Base-by-base conservation (phyloP, 1,284 basidiomycete species). In the Ganoderma sinense region DNA sequence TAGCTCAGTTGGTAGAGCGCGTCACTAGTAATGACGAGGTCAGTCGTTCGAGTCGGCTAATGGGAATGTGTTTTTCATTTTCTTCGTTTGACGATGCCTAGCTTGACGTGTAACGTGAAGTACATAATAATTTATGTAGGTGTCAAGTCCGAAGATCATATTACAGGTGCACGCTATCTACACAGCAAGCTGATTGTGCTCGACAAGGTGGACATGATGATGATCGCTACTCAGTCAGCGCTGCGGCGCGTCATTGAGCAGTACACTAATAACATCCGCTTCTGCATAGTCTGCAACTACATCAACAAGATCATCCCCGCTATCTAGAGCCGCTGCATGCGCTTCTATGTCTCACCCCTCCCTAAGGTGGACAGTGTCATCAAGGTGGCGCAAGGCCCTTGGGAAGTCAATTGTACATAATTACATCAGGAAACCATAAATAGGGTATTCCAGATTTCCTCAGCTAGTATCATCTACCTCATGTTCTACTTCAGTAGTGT, bases 201-300 rank as follows among this genome's bases (percentile, higher is more conserved):
- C 33, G 98, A 99, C 76, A 98, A 99, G 82, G 98, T 98, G 26
- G 98, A 99, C 85, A 98, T 98, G 92, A 99, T 99, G 98, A 99
- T 98, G 0, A 94, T 97, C 73, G 94, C 95, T 55, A 98, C 98
- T 0, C 98, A 99, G 80, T 95, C 96, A 4, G 98, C 98, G 23
- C 88, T 99, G 40, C 92, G 97, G 39, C 93, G 97, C 78, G 94
- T 99, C 53, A 99, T 99, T 73, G 98, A 99, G 82, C 97, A 98
- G 77, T 99, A 98, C 81, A 99, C 98, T 8, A 95, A 94, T 81
- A 99, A 99, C 78, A 97, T 99, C 72, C 92, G 98, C 43, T 99
- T 99, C 82, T 99, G 97, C 83, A 99, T 99, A 77, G 98, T 99
- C 73, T 99, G 98, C 88, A 99, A 99, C 83, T 99, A 99, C 77